Base-by-base conservation (phyloP, 805 yeast species). In the Saccharomyces eubayanus region DNA sequence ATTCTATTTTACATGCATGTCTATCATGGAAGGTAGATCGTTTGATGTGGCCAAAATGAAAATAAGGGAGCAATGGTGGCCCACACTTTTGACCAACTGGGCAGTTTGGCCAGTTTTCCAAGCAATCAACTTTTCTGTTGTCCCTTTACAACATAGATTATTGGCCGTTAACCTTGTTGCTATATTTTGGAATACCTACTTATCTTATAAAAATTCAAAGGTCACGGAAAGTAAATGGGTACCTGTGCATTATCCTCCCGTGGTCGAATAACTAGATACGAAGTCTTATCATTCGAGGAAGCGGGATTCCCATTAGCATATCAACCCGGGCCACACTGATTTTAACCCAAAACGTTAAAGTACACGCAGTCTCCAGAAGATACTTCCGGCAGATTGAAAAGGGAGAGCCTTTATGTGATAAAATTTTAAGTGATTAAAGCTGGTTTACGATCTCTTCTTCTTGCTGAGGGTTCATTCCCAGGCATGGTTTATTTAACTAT, bases 61-160 rank as follows among this genome's bases (percentile, higher is more conserved):
- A 57, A 61, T 85, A 27, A 48, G 69, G 2, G 70, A 74, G 14
- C 81, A 83, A 55, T 82, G 82, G 80, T 72, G 82, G 83, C 76
- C 78, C 3, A 90, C 96, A 0, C 69, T 91, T 46, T 66, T 74
- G 31, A 76, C 87, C 16, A 91, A 90, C 67, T 89, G 96, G 91
- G 64, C 76, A 51, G 85, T 92, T 11, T 94, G 98, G 99, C 98
- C 98, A 0, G 69, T 81, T 0, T 87, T 94, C 57, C 98, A 94
- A 70, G 63, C 83, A 52, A 58, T 84, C 57, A 94, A 92, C 70
- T 89, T 92, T 64, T 77, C 83, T 48, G 62, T 87, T 6, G 78
- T 89, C 2, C 97, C 97, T 0, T 78, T 83, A 6, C 83, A 83
- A 47, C 80, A 79, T 60, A 77, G 96, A 41, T 68, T 91, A 48